Conservation (phyloP, 108 stramenopile genomes). For the Chaetoceros tenuissimus region DNA sequence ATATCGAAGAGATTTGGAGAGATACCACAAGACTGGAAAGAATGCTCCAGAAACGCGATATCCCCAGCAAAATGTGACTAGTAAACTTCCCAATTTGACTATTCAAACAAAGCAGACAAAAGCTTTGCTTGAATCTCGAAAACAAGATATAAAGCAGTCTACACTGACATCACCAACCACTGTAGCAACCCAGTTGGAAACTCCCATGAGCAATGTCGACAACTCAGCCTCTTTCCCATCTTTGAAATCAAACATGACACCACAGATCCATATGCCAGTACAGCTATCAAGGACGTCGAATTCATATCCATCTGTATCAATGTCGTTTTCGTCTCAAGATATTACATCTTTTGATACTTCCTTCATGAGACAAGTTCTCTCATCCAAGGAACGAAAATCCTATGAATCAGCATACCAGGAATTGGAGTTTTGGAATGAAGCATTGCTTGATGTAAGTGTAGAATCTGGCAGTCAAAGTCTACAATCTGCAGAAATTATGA, state of each 20-base stretch:
- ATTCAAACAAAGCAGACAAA: background rate
- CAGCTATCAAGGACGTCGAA: background rate
- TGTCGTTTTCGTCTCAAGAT: background rate
- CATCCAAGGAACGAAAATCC: background rate
- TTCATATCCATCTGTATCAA: too few species aligned
- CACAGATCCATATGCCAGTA: too few species aligned
- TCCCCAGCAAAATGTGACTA: too few species aligned
- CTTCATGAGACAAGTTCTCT: background rate
- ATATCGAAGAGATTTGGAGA: too few species aligned
- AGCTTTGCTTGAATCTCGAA: background rate
- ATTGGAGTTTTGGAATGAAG: background rate
- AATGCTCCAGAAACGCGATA: too few species aligned
- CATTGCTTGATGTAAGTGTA: background rate
- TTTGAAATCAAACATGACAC: too few species aligned
- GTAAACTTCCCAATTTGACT: background rate
- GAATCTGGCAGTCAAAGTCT: background rate
- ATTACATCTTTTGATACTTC: background rate
- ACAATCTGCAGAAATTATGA: slow-evolving; percentile 10
- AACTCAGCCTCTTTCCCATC: background rate
- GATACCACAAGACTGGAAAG: too few species aligned
- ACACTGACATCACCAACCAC: background rate
- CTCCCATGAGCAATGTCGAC: background rate
- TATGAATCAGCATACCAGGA: background rate
- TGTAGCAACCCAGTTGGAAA: background rate
- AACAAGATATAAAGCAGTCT: background rate